These are phyloP conservation scores for Plasmodiophora brassicae DNA, from an alignment of 208 protist genomes.

Conservation along the genomic window DNA sequence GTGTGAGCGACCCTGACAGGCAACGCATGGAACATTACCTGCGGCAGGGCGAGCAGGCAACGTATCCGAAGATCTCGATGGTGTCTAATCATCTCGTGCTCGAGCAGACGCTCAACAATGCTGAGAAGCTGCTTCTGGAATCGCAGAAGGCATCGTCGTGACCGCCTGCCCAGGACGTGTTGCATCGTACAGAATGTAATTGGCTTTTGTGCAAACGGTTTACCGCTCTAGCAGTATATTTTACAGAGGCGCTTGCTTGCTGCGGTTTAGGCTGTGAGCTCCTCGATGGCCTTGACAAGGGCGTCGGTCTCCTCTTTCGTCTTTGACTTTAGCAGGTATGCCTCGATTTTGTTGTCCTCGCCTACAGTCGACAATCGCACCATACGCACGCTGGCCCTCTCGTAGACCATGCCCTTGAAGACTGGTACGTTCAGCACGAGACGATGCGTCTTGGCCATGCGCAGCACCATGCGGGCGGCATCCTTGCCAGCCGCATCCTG, in stretches of 20 bases:
- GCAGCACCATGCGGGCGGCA: background rate
- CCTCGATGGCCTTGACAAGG: background rate
- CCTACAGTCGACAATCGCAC: background rate
- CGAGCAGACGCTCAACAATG: background rate
- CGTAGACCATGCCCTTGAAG: background rate
- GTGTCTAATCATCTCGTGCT: background rate
- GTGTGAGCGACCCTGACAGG: background rate
- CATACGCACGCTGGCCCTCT: background rate
- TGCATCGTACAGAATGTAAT: too few species aligned
- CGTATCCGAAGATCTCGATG: background rate
- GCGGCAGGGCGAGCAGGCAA: background rate
- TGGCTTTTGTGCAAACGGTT: too few species aligned
- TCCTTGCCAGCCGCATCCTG: background rate
- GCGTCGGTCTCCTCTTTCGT: background rate
- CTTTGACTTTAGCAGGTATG: background rate
- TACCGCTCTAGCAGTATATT: too few species aligned
- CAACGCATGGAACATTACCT: background rate
- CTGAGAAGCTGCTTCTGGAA: too few species aligned
- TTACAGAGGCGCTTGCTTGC: background rate
- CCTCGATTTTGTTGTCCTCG: background rate
- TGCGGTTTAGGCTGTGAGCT: background rate
- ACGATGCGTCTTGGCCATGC: background rate
- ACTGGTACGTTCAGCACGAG: background rate
- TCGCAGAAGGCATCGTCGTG: too few species aligned
- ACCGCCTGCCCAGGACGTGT: too few species aligned